These are phyloP conservation scores for Rhamnella rubrinervis DNA, from an alignment of 331 rosid genomes.

Conservation along the genomic window DNA sequence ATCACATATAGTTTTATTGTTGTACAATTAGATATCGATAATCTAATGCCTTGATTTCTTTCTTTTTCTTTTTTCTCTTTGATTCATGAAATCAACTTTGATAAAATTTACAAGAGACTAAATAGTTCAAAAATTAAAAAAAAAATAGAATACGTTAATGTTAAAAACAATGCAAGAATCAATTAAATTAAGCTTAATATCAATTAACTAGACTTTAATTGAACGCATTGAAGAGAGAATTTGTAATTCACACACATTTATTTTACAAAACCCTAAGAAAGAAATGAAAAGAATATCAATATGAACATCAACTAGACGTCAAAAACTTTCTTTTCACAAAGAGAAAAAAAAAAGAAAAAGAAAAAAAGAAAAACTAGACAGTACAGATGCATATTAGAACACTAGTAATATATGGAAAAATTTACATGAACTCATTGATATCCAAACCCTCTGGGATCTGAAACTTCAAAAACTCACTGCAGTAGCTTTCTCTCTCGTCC, in stretches of 20 bases:
- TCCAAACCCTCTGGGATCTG: constrained; percentile 82
- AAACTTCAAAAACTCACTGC: constrained; percentile 70
- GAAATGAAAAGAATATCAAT: constrained; percentile 3
- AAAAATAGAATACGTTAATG: too few species aligned
- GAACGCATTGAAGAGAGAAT: background rate
- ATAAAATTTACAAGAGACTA: too few species aligned
- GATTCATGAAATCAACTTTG: too few species aligned
- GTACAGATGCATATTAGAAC: background rate
- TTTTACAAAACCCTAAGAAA: background rate
- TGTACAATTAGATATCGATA: too few species aligned
- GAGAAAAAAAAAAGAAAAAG: background rate
- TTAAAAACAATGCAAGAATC: too few species aligned
- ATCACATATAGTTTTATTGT: too few species aligned
- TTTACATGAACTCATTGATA: constrained; percentile 68
- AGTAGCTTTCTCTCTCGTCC: constrained; percentile 73
- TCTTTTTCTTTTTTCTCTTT: too few species aligned
- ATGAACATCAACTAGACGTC: constrained; percentile 26
- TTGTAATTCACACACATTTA: background rate
- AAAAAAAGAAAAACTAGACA: background rate
- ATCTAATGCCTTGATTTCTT: too few species aligned
- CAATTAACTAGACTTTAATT: too few species aligned
- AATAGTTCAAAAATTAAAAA: too few species aligned
- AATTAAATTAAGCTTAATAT: too few species aligned
- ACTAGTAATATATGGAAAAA: background rate
- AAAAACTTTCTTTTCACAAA: background rate